phyloP scores from a whole-genome alignment of 495 filamentous ascomycete species.

The Pseudevernia furfuracea region DNA sequence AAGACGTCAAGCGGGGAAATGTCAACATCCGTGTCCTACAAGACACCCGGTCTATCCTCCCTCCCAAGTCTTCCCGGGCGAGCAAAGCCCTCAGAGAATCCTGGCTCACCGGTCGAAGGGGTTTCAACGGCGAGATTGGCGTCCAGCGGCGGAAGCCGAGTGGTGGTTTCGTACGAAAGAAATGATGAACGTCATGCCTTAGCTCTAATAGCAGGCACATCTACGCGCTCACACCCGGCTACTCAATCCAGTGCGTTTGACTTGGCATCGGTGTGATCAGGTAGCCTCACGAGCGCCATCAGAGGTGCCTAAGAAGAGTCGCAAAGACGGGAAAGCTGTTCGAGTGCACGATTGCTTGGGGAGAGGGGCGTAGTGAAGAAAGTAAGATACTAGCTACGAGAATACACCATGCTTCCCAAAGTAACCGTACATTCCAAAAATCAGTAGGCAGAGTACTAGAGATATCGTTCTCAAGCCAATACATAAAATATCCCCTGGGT shows the following conservation, averaged over 20 bases:
- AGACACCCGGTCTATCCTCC: slow-evolving; percentile 35
- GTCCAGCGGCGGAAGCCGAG: slow-evolving; percentile 27
- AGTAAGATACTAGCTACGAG: not conserved
- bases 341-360: not conserved
- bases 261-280: not conserved
- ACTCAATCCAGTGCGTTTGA: not conserved
- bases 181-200: not conserved
- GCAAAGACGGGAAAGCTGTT: not conserved
- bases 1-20: slow-evolving; percentile 46
- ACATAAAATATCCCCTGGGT: too few relatives aligned
- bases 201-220: not conserved
- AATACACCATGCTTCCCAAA: not conserved
- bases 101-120: slow-evolving; percentile 41
- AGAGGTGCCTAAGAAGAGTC: not conserved
- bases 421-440: not conserved
- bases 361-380: not conserved
- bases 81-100: slow-evolving; percentile 40
- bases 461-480: too few relatives aligned
- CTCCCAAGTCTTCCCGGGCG: slow-evolving; percentile 44
- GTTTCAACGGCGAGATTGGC: slow-evolving; percentile 19
- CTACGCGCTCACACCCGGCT: not conserved
- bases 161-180: slow-evolving; percentile 34
- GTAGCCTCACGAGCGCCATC: not conserved
- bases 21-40: slow-evolving; percentile 48
- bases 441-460: not conserved